Conservation (phyloP, 164 flowering plant species). For the Magnolia sinica region DNA sequence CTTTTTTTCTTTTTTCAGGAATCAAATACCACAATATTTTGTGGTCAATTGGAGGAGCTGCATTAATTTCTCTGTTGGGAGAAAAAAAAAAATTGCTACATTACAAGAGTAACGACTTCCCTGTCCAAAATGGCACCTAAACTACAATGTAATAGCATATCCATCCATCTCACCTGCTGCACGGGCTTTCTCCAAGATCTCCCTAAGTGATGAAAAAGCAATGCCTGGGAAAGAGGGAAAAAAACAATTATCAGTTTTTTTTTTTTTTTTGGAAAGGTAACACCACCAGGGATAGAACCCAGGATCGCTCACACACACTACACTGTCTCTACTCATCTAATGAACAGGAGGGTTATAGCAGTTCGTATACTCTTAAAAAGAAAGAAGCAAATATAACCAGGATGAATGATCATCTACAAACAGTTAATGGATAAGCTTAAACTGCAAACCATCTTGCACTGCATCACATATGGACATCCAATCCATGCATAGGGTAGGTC, state of each 20-base stretch:
- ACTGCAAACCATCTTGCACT: background rate
- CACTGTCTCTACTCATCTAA: too few species aligned
- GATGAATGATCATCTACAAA: background rate
- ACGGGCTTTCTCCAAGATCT: conserved; percentile 82
- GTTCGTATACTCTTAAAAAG: background rate
- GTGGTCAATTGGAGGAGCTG: background rate
- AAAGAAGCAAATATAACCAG: background rate
- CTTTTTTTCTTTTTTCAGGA: background rate
- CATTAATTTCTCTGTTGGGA: too few species aligned
- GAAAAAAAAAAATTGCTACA: too few species aligned
- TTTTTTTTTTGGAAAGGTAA: too few species aligned
- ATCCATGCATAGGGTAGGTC: background rate
- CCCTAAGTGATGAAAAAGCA: conserved; percentile 71
- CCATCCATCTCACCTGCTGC: conserved; percentile 44
- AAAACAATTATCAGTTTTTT: background rate
- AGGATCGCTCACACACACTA: too few species aligned
- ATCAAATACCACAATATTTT: background rate
- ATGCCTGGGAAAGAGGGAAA: conserved; percentile 45
- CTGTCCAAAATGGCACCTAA: background rate
- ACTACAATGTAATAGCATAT: background rate
- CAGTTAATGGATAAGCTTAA: background rate
- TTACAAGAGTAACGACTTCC: background rate
- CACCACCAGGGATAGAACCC: too few species aligned
- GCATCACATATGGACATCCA: background rate
- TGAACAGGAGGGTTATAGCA: background rate